phyloP scores from a whole-genome alignment of 73 alveolate species.

The Paramecium caudatum region DNA sequence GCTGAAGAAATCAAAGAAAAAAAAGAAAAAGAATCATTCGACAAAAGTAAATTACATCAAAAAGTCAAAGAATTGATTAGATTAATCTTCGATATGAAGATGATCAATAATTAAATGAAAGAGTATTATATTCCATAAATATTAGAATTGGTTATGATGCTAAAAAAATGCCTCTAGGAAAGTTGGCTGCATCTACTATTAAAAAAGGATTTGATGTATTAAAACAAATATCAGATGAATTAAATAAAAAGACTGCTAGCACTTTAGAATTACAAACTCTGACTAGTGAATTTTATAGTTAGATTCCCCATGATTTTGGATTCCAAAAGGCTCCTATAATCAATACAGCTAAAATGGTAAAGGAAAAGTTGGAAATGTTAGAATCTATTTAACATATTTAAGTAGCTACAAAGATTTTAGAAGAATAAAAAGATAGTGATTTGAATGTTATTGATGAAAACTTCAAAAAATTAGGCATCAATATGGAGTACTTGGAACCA shows the following conservation, averaged over 20 bases:
- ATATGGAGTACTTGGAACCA: constrained; percentile 78
- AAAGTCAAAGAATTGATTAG: constrained; percentile 74
- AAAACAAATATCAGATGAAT: constrained; percentile 83
- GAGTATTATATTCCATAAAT: constrained; percentile 11
- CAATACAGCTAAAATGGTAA: constrained; percentile 84
- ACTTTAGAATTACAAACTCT: constrained; percentile 77
- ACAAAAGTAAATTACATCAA: constrained; percentile 38
- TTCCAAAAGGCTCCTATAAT: constrained; percentile 83
- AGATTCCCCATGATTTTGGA: constrained; percentile 97
- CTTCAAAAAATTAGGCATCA: constrained; percentile 82
- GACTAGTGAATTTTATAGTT: constrained; percentile 89
- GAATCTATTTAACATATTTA: constrained; percentile 85
- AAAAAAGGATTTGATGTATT: constrained; percentile 81
- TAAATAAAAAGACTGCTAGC: constrained; percentile 65
- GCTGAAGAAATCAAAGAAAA: constrained; percentile 35
- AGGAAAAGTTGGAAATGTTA: constrained; percentile 90
- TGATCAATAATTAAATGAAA: constrained; percentile 78
- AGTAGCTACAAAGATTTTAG: constrained; percentile 84
- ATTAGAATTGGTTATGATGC: constrained; percentile 90
- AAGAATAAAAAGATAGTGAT: constrained; percentile 72
- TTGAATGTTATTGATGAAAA: constrained; percentile 78
- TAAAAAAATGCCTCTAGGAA: constrained; percentile 90
- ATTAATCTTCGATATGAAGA: constrained; percentile 82
- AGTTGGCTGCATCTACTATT: constrained; percentile 81
- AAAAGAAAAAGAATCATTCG: constrained; percentile 15